Evolutionary conservation across 2,329 filamentous ascomycete species (phyloP).

Genomic region (Iodosphaeria phyllophila): DNA sequence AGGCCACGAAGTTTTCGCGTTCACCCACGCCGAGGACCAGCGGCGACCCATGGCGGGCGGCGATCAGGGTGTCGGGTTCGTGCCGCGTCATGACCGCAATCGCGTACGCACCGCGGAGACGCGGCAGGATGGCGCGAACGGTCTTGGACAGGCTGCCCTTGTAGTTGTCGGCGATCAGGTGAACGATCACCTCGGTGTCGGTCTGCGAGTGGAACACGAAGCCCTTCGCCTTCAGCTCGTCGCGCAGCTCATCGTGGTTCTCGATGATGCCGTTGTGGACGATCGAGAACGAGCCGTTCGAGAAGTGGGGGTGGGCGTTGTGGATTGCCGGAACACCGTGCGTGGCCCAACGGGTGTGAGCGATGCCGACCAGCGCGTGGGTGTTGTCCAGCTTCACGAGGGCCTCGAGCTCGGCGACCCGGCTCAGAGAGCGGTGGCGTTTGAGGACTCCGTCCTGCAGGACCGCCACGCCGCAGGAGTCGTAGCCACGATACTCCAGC

Average conservation of each 20-base stretch:
- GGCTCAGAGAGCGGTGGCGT: constrained; percentile 56
- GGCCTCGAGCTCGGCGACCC: constrained; percentile 89
- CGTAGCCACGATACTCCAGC: constrained; percentile 98
- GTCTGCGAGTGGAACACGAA: constrained; percentile 98
- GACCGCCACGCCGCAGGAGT: constrained; percentile 86
- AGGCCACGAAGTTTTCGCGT: constrained; percentile 95
- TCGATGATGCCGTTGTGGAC: constrained; percentile 99
- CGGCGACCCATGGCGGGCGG: constrained; percentile 93
- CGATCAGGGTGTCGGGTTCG: constrained; percentile 94
- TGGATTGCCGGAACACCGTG: constrained; percentile 81
- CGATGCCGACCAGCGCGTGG: constrained; percentile 93
- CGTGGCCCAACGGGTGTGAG: constrained; percentile 97
- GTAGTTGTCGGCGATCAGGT: constrained; percentile 89
- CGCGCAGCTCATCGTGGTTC: constrained; percentile 99
- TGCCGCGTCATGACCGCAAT: constrained; percentile 94
- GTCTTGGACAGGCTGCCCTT: constrained; percentile 84
- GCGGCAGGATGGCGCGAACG: constrained; percentile 88
- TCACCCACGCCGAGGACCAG: constrained; percentile 95
- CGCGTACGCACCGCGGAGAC: constrained; percentile 90
- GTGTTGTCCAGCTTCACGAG: constrained; percentile 87
- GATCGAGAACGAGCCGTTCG: constrained; percentile 52
- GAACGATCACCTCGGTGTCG: constrained; percentile 97
- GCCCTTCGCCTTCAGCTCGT: constrained; percentile 78
- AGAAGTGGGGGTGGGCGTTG: constrained; percentile 98
- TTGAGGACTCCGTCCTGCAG: constrained; percentile 96